Evolutionary conservation across 192 early-diverging fungal genomes (phyloP).

Genomic region (Coemansia erecta): DNA sequence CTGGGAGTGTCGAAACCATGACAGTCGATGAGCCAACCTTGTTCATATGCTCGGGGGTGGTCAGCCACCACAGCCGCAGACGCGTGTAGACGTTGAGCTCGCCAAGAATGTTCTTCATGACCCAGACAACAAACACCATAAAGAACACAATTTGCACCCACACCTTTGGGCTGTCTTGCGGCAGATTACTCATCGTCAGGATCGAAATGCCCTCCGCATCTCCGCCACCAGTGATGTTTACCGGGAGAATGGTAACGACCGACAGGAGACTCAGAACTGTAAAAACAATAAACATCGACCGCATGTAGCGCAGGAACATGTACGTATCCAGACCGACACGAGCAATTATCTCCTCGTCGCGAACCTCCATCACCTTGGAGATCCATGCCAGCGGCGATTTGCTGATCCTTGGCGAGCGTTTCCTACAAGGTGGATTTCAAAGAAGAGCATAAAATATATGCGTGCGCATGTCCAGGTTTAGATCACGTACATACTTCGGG

Average conservation of each 20-base stretch:
- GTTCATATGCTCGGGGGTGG: slow-evolving; percentile 53
- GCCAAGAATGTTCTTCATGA: slow-evolving; percentile 60
- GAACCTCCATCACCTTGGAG: slow-evolving; percentile 49
- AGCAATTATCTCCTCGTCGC: slow-evolving; percentile 57
- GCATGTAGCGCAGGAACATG: slow-evolving; percentile 75
- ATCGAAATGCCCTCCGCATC: slow-evolving; percentile 53
- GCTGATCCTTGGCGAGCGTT: slow-evolving; percentile 59
- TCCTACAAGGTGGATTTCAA: slow-evolving; percentile 17
- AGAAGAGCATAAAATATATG: neutral
- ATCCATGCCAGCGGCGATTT: slow-evolving; percentile 61
- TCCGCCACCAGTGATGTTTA: slow-evolving; percentile 58
- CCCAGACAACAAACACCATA: slow-evolving; percentile 49
- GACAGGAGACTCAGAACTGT: slow-evolving; percentile 60
- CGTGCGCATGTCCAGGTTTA: too few species aligned
- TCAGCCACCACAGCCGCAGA: slow-evolving; percentile 68
- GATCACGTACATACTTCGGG: too few species aligned
- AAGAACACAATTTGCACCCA: slow-evolving; percentile 76
- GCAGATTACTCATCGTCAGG: slow-evolving; percentile 74
- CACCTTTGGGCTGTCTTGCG: slow-evolving; percentile 42
- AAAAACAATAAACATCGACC: slow-evolving; percentile 70
- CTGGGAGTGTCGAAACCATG: slow-evolving; percentile 72
- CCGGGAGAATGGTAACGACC: slow-evolving; percentile 68
- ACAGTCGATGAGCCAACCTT: slow-evolving; percentile 66
- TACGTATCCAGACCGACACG: slow-evolving; percentile 74
- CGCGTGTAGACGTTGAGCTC: slow-evolving; percentile 63